Evolutionary conservation across 345 rosid genomes (phyloP).

Genomic region (Atalantia buxifolia): DNA sequence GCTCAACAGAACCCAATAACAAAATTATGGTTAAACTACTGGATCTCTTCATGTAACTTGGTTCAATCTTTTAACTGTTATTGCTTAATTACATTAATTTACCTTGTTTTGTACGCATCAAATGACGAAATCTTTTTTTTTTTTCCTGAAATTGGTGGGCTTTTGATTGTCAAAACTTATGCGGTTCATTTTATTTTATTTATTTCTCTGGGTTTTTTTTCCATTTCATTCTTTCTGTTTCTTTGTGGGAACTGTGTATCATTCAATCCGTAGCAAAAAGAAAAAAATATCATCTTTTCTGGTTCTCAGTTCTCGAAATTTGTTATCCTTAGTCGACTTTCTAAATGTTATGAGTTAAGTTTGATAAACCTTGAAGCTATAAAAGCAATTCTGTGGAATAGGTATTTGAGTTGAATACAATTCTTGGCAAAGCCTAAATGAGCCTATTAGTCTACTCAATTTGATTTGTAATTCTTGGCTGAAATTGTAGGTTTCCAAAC

Average conservation of each 20-base stretch:
- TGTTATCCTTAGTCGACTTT: background rate
- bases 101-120: too few relatives aligned
- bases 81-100: background rate
- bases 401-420: background rate
- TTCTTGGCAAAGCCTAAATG: background rate
- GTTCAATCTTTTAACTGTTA: background rate
- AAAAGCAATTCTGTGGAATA: background rate
- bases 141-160: background rate
- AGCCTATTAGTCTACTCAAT: background rate
- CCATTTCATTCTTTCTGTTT: background rate
- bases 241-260: background rate
- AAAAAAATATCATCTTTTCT: background rate
- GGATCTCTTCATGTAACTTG: background rate
- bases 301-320: background rate
- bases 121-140: too few relatives aligned
- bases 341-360: background rate
- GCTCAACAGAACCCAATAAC: background rate
- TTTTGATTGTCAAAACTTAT: background rate
- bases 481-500: conserved; percentile 54
- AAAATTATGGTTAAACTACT: background rate
- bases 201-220: background rate
- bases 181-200: background rate
- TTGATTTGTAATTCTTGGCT: background rate
- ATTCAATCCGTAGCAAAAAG: background rate
- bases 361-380: background rate